Base-by-base conservation (phyloP, 208 protist genomes). In the Leishmania amazonensis region DNA sequence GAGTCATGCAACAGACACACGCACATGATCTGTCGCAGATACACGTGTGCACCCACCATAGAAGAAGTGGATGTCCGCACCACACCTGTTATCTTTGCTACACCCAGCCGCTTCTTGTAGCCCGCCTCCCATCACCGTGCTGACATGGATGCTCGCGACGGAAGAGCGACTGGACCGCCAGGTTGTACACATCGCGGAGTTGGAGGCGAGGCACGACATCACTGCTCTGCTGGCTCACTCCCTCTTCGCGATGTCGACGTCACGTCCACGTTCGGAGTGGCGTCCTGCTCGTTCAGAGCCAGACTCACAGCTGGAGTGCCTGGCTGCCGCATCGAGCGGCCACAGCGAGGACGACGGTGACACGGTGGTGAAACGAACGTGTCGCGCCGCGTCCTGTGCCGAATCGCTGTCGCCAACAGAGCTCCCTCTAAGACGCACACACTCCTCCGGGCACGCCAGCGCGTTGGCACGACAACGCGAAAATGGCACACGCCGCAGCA, bases 161-260 rank as follows among this genome's bases (percentile, higher is more conserved):
- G 81, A 84, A 45, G 81, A 84, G 13, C 53, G 17, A 15, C 17
- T 62, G 5, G 68, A 19, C 31, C 75, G 81, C 40, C 81, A 84
- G 31, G 31, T 31, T 3, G 0, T 76, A 28, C 38, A 35, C 47
- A 51, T 72, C 5, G 24, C 21, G 21, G 76, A 84, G 35, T 1
- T 45, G 35, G 38, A 71, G 19, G 76, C 60, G 5, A 31, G 81
- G 65, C 54, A 79, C 15, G 58, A 71, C 8, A 15, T 72, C 17
- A 65, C 49, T n/a, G 73, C 53, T 40, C 73, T 47, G 2, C 73
- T 40, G 4, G n/a, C 35, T 76, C 73, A 51, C 73, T 24, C 40
- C 58, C 19, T n/a, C 24, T 49, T 78, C 24, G 57, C 28, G n/a
- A 24, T 65, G 75, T 24, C 57, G 31, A 31, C 58, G 38, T 31